Conservation (phyloP, 2,329 filamentous ascomycete species). For the Colletotrichum higginsianum region DNA sequence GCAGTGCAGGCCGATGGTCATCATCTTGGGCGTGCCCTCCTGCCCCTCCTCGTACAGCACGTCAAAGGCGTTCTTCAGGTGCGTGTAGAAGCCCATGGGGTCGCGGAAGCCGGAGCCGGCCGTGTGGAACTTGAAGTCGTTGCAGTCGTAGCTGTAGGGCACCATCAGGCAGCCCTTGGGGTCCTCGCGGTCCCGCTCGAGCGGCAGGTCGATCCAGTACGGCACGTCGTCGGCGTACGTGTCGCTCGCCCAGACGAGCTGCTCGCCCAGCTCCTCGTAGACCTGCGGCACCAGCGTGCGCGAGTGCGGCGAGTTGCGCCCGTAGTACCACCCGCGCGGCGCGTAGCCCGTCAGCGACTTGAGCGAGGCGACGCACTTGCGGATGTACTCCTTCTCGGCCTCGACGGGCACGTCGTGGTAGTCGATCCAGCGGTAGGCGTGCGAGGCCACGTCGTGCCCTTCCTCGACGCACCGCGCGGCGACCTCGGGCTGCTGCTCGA, state of each 20-base stretch:
- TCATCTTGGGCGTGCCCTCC: constrained; percentile 67
- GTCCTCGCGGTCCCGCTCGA: constrained; percentile 57
- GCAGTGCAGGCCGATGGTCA: constrained; percentile 69
- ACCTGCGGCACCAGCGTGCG: constrained; percentile 62
- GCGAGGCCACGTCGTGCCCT: constrained; percentile 65
- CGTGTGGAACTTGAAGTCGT: constrained; percentile 62
- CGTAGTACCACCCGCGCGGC: constrained; percentile 66
- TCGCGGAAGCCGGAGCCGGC: constrained; percentile 61
- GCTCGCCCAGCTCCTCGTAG: constrained; percentile 67
- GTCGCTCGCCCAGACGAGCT: constrained; percentile 65
- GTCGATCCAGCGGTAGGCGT: constrained; percentile 67
- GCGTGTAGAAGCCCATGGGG: constrained; percentile 59
- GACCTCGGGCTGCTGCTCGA: constrained; percentile 64
- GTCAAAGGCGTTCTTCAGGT: constrained; percentile 68
- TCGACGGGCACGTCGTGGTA: constrained; percentile 62
- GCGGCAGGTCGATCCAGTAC: constrained; percentile 68
- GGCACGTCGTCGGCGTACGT: constrained; percentile 69
- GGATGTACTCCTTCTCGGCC: constrained; percentile 63
- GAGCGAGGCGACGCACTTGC: constrained; percentile 57
- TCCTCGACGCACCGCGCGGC: constrained; percentile 62
- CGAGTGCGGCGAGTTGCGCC: constrained; percentile 60
- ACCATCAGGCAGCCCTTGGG: constrained; percentile 68
- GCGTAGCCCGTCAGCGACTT: constrained; percentile 61
- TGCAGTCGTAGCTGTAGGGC: constrained; percentile 69
- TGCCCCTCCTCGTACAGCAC: constrained; percentile 67